Conservation (phyloP, 106 monocot genomes). For the Allium cepa region DNA sequence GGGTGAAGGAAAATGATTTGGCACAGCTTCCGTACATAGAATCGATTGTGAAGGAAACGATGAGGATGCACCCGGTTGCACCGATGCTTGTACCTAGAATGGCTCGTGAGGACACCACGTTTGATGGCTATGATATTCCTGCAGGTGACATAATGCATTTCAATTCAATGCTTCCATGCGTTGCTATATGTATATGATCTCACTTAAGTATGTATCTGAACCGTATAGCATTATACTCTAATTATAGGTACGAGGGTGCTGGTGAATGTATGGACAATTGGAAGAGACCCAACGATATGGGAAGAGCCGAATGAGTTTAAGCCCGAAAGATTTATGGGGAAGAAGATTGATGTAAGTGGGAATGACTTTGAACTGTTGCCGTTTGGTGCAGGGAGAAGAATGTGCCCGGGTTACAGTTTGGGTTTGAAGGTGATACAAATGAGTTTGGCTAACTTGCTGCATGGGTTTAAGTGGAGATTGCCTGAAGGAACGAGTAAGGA, state of each 20-base stretch:
- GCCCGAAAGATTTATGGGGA: constrained; percentile 2
- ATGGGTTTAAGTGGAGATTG: background rate
- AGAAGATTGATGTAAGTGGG: background rate
- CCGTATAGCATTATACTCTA: background rate
- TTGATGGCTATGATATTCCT: constrained; percentile 34
- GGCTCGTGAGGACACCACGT: constrained; percentile 26
- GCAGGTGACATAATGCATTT: background rate
- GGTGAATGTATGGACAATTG: background rate
- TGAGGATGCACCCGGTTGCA: constrained; percentile 54
- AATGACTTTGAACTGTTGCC: background rate
- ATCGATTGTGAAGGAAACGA: constrained; percentile 52
- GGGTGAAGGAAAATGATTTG: constrained; percentile 50
- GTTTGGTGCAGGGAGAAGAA: constrained; percentile 7
- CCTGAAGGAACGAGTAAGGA: background rate
- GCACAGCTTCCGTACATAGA: constrained; percentile 40
- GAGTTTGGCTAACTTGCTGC: background rate
- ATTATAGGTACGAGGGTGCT: background rate
- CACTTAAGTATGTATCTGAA: no score
- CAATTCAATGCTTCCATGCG: background rate
- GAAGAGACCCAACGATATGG: background rate
- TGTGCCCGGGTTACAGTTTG: background rate
- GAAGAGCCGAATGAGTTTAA: background rate
- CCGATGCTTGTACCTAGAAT: constrained; percentile 48
- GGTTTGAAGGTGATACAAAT: background rate
- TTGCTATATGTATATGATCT: no score